Percentiles rank a stretch among this genome's conserved stretches.
Conservation (phyloP, 352 stramenopile species). For the Globisporangium ultimum region DNA sequence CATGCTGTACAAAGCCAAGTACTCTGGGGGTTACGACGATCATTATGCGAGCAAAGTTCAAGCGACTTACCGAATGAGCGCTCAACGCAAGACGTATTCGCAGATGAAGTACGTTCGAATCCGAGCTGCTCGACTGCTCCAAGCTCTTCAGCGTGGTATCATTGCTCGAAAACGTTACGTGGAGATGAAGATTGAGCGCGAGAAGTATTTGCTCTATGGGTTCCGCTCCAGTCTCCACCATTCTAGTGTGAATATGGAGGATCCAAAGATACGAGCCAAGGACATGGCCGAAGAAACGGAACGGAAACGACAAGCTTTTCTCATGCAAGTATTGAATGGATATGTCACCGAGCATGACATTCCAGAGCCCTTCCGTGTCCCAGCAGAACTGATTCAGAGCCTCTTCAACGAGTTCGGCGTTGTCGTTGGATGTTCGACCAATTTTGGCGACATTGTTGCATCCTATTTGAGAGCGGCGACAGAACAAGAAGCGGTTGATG, state of each 20-base stretch:
- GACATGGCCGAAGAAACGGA: conserved; percentile 38
- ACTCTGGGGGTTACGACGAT: conserved; percentile 55
- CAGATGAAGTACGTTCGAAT: conserved; percentile 39
- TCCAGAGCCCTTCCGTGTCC: conserved; percentile 32
- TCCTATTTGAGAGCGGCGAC: conserved; percentile 19
- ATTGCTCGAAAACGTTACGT: conserved; percentile 43
- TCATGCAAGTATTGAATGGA: conserved; percentile 69
- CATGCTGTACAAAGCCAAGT: conserved; percentile 49
- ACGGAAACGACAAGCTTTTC: conserved; percentile 42
- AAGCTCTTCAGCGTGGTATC: conserved; percentile 68
- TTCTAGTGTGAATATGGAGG: conserved; percentile 29
- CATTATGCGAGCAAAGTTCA: conserved; percentile 74
- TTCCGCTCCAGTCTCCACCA: conserved; percentile 63
- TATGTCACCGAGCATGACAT: conserved; percentile 39
- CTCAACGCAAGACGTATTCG: conserved; percentile 49
- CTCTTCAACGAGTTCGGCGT: conserved; percentile 61
- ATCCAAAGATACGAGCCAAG: conserved; percentile 33
- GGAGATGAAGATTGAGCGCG: conserved; percentile 56
- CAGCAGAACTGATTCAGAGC: conserved; percentile 25
- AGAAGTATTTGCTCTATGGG: conserved; percentile 61
- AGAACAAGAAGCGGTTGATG: conserved; percentile 1
- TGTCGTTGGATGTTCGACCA: conserved; percentile 54
- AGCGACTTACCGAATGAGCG: conserved; percentile 65
- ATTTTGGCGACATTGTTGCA: conserved; percentile 40
- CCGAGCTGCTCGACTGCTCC: conserved; percentile 54